Evolutionary conservation across 2,329 filamentous ascomycete species (phyloP), one percentile per base, ranked within the genome.

Genomic region (Sclerotinia spermophila): DNA sequence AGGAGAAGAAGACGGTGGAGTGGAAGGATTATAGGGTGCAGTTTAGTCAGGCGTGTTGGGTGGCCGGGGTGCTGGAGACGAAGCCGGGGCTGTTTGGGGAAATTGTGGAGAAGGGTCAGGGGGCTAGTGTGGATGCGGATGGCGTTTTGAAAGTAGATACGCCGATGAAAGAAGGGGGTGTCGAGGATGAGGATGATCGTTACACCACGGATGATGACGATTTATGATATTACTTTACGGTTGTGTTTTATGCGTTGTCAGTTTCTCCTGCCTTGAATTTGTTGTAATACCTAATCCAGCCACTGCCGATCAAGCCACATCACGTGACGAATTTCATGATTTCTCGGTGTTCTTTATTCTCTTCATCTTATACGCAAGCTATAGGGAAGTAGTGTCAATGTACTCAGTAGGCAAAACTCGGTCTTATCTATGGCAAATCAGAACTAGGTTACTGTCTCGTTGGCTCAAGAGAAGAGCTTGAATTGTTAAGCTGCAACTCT

Each of bases 91-190:
- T 65, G 44, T 65, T 65, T 38, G 33, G 48, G 7, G 61, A 51
- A 45, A 51, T 48, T 51, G 60, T 64, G 30, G 61, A 65, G 33
- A 65, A 27, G 21, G 44, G 44, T n/a, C 44, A 65, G 15, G 60
- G 61, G 0, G 24, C 61, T 2, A 24, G 48, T n/a, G 61, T 65
- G 30, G 30, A 65, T 40, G 61, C 33, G 44, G 24, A 51, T 2
- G 61, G 61, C 0, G 15, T 51, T 8, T 17, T 65, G 1, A 65
- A 17, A 24, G 61, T 65, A 7, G 44, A 65, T 51, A 45, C 44
- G 3, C 61, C 61, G 5, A 65, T 65, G 44, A 65, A 65, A 33
- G 13, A 51, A 8, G 1, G 44, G 0, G 61, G 38, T 65, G 19
- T 27, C 30, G 61, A 65, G 30, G 44, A 51, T 15, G n/a, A 21